A percentile compares a stretch with the other conserved stretches of the same genome.
phyloP scores from a whole-genome alignment of 108 stramenopile species.

The Schizochytrium sp. region DNA sequence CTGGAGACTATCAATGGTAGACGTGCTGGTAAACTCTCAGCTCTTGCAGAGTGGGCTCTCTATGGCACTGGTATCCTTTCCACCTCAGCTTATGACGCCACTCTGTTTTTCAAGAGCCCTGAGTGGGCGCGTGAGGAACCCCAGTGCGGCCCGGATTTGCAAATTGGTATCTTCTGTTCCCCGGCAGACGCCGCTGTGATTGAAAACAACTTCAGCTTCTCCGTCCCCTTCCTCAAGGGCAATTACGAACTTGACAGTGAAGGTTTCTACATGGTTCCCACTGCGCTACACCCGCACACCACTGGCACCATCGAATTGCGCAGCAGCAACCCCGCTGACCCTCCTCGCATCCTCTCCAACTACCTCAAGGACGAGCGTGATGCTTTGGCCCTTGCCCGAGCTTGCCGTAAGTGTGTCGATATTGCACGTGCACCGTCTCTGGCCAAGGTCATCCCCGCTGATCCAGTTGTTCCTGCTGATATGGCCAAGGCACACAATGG shows the following conservation, averaged over 20 bases:
- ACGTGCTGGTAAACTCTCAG: not conserved
- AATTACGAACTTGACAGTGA: not conserved
- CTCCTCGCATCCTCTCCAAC: conserved; percentile 35
- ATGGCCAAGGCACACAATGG: not conserved
- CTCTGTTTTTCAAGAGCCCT: conserved; percentile 19
- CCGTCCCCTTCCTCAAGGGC: not conserved
- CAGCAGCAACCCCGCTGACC: conserved; percentile 22
- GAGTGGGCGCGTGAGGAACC: not conserved
- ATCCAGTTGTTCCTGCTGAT: not conserved
- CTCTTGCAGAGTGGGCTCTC: conserved; percentile 32
- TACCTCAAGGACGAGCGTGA: conserved; percentile 21
- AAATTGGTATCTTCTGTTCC: conserved; percentile 52
- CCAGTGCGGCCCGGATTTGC: conserved; percentile 15
- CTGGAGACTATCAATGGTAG: not conserved
- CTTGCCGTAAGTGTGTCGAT: conserved; percentile 20
- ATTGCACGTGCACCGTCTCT: conserved; percentile 7
- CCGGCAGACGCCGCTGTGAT: not conserved
- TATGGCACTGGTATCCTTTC: conserved; percentile 22
- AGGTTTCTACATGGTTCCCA: conserved; percentile 7
- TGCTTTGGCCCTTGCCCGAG: not conserved
- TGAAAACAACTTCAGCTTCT: not conserved
- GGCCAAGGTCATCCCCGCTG: not conserved
- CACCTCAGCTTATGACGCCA: conserved; percentile 47
- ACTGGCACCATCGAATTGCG: not conserved
- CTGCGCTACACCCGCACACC: conserved; percentile 35